Conservation (phyloP, 345 rosid genomes). For the Camelina laxa region DNA sequence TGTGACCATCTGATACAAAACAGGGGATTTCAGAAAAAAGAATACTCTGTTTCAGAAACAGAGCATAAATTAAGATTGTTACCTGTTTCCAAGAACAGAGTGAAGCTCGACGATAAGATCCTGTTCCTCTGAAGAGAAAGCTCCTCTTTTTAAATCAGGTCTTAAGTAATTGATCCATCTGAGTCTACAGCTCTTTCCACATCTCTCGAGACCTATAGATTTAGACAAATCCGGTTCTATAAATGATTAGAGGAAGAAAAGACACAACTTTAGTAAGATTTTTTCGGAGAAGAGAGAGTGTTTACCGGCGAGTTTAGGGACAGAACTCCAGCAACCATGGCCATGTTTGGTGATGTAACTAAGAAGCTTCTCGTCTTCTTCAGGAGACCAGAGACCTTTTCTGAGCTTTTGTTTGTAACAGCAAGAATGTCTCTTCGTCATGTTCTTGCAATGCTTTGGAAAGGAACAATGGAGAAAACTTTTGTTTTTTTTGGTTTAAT, state of each 20-base stretch:
- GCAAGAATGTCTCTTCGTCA: slow-evolving; percentile 77
- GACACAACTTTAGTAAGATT: neutral
- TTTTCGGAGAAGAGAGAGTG: neutral
- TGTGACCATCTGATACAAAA: slow-evolving; percentile 40
- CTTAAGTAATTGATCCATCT: slow-evolving; percentile 92
- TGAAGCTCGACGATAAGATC: slow-evolving; percentile 61
- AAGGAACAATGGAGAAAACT: neutral
- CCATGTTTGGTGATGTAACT: slow-evolving; percentile 64
- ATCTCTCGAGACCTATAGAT: slow-evolving; percentile 37
- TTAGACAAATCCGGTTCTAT: neutral
- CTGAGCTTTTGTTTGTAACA: slow-evolving; percentile 74
- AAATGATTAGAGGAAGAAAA: neutral
- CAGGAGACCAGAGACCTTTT: slow-evolving; percentile 88
- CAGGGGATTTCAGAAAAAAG: neutral
- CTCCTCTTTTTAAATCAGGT: slow-evolving; percentile 82
- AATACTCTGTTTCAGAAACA: slow-evolving; percentile 17
- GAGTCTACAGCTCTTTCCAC: slow-evolving; percentile 77
- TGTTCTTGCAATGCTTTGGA: slow-evolving; percentile 38
- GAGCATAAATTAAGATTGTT: neutral
- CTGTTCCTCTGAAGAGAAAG: slow-evolving; percentile 63
- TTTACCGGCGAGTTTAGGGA: slow-evolving; percentile 73
- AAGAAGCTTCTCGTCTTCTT: slow-evolving; percentile 82
- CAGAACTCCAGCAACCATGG: slow-evolving; percentile 85
- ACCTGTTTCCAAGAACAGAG: slow-evolving; percentile 66
- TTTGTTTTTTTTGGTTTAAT: neutral